These are phyloP conservation scores for Boletus subcaerulescens DNA, from an alignment of 768 basidiomycete species.

Conservation along the genomic window DNA sequence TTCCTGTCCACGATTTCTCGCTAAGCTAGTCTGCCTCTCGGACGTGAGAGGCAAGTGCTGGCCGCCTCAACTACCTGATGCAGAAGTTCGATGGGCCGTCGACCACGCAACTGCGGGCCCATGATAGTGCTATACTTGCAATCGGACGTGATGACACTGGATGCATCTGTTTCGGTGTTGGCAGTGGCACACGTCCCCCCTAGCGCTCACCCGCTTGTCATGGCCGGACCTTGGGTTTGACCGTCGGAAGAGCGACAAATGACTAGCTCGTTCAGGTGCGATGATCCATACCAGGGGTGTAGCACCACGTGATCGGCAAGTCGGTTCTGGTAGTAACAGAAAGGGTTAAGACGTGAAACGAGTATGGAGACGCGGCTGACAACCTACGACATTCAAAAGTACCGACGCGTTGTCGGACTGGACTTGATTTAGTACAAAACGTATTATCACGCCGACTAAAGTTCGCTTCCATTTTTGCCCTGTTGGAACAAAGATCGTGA, in stretches of 20 bases:
- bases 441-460: neutral
- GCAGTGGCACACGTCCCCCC: slow-evolving; percentile 6
- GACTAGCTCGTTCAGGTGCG: neutral
- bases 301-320: slow-evolving; percentile 28
- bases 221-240: slow-evolving; percentile 8
- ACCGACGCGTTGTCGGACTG: slow-evolving; percentile 10
- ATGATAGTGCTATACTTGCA: slow-evolving; percentile 15
- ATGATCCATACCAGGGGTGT: neutral
- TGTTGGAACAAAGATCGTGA: slow-evolving; percentile 19
- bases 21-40: neutral
- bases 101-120: neutral
- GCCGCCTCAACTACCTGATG: neutral
- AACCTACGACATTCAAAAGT: slow-evolving; percentile 10
- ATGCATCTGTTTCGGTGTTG: slow-evolving; percentile 5
- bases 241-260: slow-evolving; percentile 2
- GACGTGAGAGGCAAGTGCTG: slow-evolving; percentile 14
- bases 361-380: slow-evolving; percentile 22
- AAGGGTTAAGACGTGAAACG: slow-evolving; percentile 26
- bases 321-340: slow-evolving; percentile 17
- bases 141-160: slow-evolving; percentile 4
- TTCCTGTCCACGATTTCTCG: slow-evolving; percentile 8
- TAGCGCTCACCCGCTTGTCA: slow-evolving; percentile 7
- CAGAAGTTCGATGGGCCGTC: slow-evolving; percentile 7
- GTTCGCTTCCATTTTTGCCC: slow-evolving; percentile 26
- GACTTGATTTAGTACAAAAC: slow-evolving; percentile 2